Evolutionary conservation across 805 yeast species (phyloP), one percentile per base, ranked within the genome.

Genomic region (Barnettozyma vustinii): DNA sequence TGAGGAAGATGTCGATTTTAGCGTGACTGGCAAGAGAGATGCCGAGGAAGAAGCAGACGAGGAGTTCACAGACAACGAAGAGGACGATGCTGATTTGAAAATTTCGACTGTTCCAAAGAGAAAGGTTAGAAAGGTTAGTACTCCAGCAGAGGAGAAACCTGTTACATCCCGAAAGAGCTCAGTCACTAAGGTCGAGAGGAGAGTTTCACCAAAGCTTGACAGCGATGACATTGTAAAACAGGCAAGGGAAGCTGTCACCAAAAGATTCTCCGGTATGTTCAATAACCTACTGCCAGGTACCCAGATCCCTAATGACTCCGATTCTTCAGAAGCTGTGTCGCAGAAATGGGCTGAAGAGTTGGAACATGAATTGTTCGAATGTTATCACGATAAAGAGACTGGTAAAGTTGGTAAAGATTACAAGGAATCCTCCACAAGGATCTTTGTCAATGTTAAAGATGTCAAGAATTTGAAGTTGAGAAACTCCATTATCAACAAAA

Each of bases 351-450:
- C 87, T 0, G 50, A 64, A 15, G 68, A 72, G 23, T 63, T 84
- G 33, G 91, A 84, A 63, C 59, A 64, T 4, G 80, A 74, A 15
- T 62, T 83, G 7, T 75, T 61, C 52, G 60, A 63, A 51, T 65
- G 68, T 51, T 57, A 70, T 65, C 61, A 67, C 56, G 67, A 62
- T 42, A 46, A 43, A 13, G 62, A 53, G 15, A 52, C 60, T 6
- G 48, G 55, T 2, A 56, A 49, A 32, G 44, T 57, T 36, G 61
- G 57, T 33, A 55, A 45, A 21, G 63, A 39, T 67, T 73, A 55
- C 86, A 91, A 68, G 72, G 85, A 45, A 86, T 80, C 56, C 80
- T 83, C 66, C 78, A 85, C 58, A 70, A 96, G 64, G 84, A 45
- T 71, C 84, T 49, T 73, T 77, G 62, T 81, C 80, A 61, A 83